A percentile compares a stretch with the other conserved stretches of the same genome.
Evolutionary conservation across 208 protist species (phyloP).

Genomic region (Wallacemonas sp.): DNA sequence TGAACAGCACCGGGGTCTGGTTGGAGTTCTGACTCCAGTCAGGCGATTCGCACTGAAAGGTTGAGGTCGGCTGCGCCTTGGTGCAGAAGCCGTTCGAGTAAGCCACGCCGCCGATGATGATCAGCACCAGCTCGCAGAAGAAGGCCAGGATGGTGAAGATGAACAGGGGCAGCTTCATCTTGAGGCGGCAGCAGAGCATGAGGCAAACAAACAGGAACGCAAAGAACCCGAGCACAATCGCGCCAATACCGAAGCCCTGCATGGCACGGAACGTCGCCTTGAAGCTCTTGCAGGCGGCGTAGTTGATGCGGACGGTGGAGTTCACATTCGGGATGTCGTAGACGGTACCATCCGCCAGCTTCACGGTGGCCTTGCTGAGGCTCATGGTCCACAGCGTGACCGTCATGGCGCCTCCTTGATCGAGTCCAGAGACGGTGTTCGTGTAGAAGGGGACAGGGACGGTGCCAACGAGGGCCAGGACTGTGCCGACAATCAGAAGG

Average conservation of each 20-base stretch:
- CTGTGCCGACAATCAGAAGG: constrained; percentile 30
- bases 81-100: constrained; percentile 41
- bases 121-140: constrained; percentile 33
- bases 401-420: constrained; percentile 31
- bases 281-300: constrained; percentile 41
- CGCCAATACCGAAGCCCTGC: constrained; percentile 45
- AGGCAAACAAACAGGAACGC: constrained; percentile 40
- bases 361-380: constrained; percentile 23
- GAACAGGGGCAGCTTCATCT: constrained; percentile 56
- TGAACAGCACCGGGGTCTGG: constrained; percentile 39
- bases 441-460: constrained; percentile 38
- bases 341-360: constrained; percentile 17
- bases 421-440: constrained; percentile 20
- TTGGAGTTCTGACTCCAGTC: constrained; percentile 22
- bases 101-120: constrained; percentile 31
- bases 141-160: constrained; percentile 43
- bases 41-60: too few relatives aligned
- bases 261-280: constrained; percentile 39
- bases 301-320: constrained; percentile 43
- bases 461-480: constrained; percentile 47
- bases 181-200: constrained; percentile 43
- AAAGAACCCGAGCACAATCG: constrained; percentile 48
- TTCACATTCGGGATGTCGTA: constrained; percentile 14
- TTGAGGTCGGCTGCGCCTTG: neutral
- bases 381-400: constrained; percentile 43